These are phyloP conservation scores for Botrytis fragariae DNA, from an alignment of 2,329 filamentous ascomycete species.

Conservation along the genomic window DNA sequence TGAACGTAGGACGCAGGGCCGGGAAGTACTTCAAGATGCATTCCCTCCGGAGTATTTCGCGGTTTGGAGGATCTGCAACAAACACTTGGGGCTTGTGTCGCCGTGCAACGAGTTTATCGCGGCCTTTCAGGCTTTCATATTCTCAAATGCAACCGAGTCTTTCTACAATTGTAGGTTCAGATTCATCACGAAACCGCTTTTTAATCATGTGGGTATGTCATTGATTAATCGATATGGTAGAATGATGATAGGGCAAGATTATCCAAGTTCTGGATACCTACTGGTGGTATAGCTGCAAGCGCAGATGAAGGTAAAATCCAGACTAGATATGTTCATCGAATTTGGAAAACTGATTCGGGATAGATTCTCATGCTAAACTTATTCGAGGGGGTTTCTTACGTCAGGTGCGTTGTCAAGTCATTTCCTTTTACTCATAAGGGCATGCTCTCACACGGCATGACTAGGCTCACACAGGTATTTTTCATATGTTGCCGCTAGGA, in stretches of 20 bases:
- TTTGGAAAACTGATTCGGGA: conserved; percentile 18
- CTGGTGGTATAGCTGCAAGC: conserved; percentile 61
- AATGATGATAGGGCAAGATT: conserved; percentile 58
- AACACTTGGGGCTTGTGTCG: not conserved
- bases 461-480: conserved; percentile 82
- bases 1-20: not conserved
- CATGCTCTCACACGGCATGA: not conserved
- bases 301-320: conserved; percentile 50
- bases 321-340: no score
- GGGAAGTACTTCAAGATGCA: not conserved
- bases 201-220: not conserved
- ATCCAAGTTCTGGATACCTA: conserved; percentile 78
- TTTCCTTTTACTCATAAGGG: not conserved
- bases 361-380: conserved; percentile 66
- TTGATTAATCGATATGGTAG: conserved; percentile 42
- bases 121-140: not conserved
- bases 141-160: not conserved
- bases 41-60: not conserved
- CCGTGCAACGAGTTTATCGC: not conserved
- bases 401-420: conserved; percentile 51
- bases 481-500: conserved; percentile 86
- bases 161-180: not conserved
- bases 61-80: not conserved
- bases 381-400: conserved; percentile 70
- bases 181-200: not conserved